Percentiles rank a stretch among this genome's conserved stretches.
Conservation (phyloP, 2,329 filamentous ascomycete species). For the Teratosphaeria nubilosa region DNA sequence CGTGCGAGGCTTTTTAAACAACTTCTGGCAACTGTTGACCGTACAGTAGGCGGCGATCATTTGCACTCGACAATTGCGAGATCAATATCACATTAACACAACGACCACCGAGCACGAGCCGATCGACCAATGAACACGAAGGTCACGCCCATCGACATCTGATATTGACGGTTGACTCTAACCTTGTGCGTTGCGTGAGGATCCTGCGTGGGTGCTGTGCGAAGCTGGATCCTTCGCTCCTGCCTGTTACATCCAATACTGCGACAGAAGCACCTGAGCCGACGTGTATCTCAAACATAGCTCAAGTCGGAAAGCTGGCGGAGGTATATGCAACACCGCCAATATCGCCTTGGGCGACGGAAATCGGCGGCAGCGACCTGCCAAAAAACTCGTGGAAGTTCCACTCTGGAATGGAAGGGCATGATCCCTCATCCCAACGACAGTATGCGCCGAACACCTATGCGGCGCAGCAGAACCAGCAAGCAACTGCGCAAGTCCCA, state of each 20-base stretch:
- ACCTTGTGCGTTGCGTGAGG: not conserved
- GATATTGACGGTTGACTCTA: not conserved
- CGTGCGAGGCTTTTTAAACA: not conserved
- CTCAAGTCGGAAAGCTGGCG: constrained; percentile 14
- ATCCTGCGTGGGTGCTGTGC: not conserved
- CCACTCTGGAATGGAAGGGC: constrained; percentile 24
- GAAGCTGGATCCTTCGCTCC: not conserved
- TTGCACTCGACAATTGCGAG: not conserved
- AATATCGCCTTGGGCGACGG: constrained; percentile 21
- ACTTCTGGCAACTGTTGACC: not conserved
- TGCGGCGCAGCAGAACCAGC: constrained; percentile 18
- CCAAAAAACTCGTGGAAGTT: constrained; percentile 9
- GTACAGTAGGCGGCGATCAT: not conserved
- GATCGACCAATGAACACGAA: not conserved
- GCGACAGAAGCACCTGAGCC: not conserved
- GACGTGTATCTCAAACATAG: not conserved
- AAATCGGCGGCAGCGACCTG: constrained; percentile 10
- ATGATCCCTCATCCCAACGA: constrained; percentile 23
- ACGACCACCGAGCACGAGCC: not conserved
- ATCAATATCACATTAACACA: not conserved
- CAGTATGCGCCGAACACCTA: constrained; percentile 24
- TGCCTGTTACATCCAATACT: not conserved
- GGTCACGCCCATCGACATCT: not conserved
- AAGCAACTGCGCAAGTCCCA: constrained; percentile 24
- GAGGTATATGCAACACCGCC: constrained; percentile 23